phyloP scores from a whole-genome alignment of 441 rosid species.

The Sinapis alba region DNA sequence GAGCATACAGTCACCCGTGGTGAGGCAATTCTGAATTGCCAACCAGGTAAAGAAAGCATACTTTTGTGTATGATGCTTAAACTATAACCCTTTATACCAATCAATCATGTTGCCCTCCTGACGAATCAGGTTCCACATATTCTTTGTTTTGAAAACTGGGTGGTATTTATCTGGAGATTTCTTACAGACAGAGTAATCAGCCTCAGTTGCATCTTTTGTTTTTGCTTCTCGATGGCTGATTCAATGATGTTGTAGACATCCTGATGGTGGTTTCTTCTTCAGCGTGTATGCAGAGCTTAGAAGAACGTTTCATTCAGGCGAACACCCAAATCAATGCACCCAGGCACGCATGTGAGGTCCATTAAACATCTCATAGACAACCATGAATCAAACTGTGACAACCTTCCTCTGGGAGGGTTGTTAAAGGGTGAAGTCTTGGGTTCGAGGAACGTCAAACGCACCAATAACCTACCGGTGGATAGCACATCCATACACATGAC shows the following conservation, averaged over 20 bases:
- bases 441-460: too few relatives aligned
- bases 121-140: background rate
- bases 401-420: too few relatives aligned
- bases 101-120: background rate
- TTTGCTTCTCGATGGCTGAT: background rate
- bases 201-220: background rate
- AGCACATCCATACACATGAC: background rate
- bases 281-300: background rate
- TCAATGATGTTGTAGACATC: background rate
- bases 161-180: background rate
- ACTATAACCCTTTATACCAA: background rate
- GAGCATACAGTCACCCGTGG: background rate
- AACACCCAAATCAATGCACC: background rate
- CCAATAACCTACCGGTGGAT: too few relatives aligned
- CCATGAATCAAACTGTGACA: background rate
- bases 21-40: background rate
- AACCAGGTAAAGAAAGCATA: background rate
- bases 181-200: background rate
- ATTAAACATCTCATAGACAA: background rate
- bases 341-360: background rate
- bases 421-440: too few relatives aligned
- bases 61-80: background rate
- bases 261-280: background rate
- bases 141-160: background rate
- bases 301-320: background rate